Conservation (phyloP, 148 eudicot genomes). For the Rhododendron simsii region DNA sequence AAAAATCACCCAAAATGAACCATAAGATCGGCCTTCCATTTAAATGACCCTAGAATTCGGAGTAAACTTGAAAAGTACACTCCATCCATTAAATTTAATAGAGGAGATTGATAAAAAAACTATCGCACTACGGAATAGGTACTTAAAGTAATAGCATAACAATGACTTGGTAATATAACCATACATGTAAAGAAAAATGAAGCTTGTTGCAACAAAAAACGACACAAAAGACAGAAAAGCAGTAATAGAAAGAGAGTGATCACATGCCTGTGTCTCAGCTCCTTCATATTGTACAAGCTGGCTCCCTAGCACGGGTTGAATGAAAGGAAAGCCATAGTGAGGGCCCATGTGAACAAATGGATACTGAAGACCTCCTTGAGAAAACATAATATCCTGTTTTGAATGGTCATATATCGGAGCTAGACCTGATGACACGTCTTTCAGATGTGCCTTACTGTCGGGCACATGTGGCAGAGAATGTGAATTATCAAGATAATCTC, state of each 20-base stretch:
- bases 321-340: slow-evolving; percentile 41
- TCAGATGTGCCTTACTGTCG: slow-evolving; percentile 17
- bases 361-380: slow-evolving; percentile 43
- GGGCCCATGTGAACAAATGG: slow-evolving; percentile 45
- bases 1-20: background rate
- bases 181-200: background rate
- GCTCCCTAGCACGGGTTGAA: slow-evolving; percentile 49
- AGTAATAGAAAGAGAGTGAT: background rate
- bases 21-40: background rate
- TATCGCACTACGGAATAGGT: background rate
- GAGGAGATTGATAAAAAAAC: background rate
- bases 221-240: background rate
- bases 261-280: slow-evolving; percentile 44
- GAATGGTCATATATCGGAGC: slow-evolving; percentile 32
- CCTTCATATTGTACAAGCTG: slow-evolving; percentile 41
- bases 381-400: slow-evolving; percentile 33
- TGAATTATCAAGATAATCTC: slow-evolving; percentile 22
- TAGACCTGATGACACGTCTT: slow-evolving; percentile 19
- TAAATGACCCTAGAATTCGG: background rate
- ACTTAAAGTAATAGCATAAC: background rate
- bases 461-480: slow-evolving; percentile 23
- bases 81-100: background rate
- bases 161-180: background rate
- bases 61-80: background rate
- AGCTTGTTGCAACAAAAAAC: background rate